Evolutionary conservation across 106 monocot species (phyloP).

Genomic region (Narthecium ossifragum): DNA sequence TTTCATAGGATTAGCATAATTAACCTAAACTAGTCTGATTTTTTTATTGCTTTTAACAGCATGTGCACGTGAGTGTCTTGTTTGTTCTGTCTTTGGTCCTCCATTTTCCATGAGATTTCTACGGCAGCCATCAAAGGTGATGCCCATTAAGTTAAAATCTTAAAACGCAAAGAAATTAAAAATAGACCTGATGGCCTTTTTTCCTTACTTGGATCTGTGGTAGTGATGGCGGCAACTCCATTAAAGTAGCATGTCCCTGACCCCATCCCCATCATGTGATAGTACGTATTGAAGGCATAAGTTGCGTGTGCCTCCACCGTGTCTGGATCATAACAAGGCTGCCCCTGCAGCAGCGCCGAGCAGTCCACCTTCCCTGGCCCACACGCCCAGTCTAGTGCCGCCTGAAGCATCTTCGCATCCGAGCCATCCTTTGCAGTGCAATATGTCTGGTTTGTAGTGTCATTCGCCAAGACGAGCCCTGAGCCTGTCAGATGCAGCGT

Average conservation of each 20-base stretch:
- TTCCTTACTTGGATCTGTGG: slow-evolving; percentile 82
- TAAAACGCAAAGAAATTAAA: background rate
- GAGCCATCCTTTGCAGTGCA: slow-evolving; percentile 72
- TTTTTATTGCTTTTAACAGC: no score
- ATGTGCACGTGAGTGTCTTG: no score
- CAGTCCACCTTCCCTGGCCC: slow-evolving; percentile 96
- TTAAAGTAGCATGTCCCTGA: slow-evolving; percentile 93
- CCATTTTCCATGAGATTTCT: no score
- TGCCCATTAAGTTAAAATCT: background rate
- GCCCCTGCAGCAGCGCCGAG: slow-evolving; percentile 69
- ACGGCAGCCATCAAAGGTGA: no score
- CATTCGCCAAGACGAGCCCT: slow-evolving; percentile 69
- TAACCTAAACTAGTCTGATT: no score
- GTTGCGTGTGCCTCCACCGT: slow-evolving; percentile 66
- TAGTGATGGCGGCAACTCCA: slow-evolving; percentile 86
- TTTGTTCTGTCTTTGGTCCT: no score
- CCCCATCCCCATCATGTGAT: slow-evolving; percentile 85
- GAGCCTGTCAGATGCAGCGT: slow-evolving; percentile 70
- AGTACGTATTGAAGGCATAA: slow-evolving; percentile 86
- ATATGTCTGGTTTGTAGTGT: slow-evolving; percentile 78
- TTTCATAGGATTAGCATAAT: no score
- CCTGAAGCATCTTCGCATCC: slow-evolving; percentile 90
- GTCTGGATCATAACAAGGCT: slow-evolving; percentile 79
- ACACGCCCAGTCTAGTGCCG: slow-evolving; percentile 95
- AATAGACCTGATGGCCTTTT: background rate